Conservation (phyloP, 306 rosid genomes). For the Delonix regia region DNA sequence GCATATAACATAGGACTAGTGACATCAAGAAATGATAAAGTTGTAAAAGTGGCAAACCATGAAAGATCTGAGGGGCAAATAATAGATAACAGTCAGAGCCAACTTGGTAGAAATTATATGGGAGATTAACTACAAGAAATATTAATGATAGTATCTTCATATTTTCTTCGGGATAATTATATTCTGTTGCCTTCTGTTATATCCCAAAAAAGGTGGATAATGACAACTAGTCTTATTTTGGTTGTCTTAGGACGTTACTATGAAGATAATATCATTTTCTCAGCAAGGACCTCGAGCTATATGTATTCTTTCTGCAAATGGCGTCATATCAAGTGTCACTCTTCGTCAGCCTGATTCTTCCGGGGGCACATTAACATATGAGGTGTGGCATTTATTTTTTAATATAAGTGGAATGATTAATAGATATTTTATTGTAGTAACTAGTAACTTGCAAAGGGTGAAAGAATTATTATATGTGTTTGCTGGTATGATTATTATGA, state of each 20-base stretch:
- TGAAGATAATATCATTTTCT: constrained; percentile 82
- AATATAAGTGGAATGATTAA: not conserved
- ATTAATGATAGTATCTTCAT: not conserved
- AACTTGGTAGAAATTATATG: not conserved
- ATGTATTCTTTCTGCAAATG: constrained; percentile 75
- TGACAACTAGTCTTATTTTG: constrained; percentile 19
- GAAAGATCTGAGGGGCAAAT: not conserved
- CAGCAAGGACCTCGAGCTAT: constrained; percentile 88
- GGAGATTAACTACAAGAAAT: not conserved
- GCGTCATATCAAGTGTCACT: constrained; percentile 76
- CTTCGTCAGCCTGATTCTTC: constrained; percentile 71
- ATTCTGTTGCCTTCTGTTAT: not conserved
- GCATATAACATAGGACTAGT: not conserved
- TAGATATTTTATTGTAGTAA: not conserved
- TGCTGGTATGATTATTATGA: not conserved
- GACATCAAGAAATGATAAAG: not conserved
- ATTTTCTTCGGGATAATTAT: not conserved
- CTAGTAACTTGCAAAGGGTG: not conserved
- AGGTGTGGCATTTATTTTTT: constrained; percentile 30
- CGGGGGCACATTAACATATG: constrained; percentile 64
- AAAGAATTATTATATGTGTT: not conserved
- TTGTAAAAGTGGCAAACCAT: not conserved
- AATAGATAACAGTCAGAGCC: not conserved
- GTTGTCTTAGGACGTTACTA: constrained; percentile 63
- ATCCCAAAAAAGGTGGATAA: not conserved